phyloP scores from a whole-genome alignment of 2,329 filamentous ascomycete genomes.

The Colletotrichum eleusines region DNA sequence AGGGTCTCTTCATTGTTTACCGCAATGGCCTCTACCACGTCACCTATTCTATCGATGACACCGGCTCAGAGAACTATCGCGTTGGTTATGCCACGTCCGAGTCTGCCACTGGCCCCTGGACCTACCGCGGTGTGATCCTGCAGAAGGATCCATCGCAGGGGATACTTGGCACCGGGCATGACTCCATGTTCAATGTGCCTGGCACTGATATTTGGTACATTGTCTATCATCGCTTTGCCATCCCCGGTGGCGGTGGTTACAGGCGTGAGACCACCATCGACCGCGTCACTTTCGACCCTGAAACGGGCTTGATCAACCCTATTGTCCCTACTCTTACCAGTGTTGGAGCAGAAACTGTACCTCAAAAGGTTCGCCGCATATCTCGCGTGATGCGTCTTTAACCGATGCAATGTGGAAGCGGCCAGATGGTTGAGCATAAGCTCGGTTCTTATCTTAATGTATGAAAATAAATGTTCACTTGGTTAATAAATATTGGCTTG shows the following conservation, averaged over 20 bases:
- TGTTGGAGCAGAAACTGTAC: slow-evolving; percentile 44
- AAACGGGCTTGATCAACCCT: slow-evolving; percentile 53
- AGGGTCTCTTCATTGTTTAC: slow-evolving; percentile 58
- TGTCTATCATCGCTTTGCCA: slow-evolving; percentile 61
- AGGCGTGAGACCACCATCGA: slow-evolving; percentile 59
- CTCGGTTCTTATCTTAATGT: too few relatives aligned
- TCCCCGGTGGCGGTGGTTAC: slow-evolving; percentile 59
- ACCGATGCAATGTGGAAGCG: background rate
- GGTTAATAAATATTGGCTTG: too few relatives aligned
- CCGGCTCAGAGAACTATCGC: slow-evolving; percentile 58
- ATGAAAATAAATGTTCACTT: background rate
- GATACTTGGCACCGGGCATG: slow-evolving; percentile 60
- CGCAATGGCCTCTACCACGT: slow-evolving; percentile 60
- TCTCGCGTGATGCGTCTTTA: slow-evolving; percentile 30
- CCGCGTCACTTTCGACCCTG: slow-evolving; percentile 51
- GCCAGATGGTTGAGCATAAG: background rate
- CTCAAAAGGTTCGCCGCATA: slow-evolving; percentile 16
- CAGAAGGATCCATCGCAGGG: slow-evolving; percentile 55
- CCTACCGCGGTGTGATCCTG: slow-evolving; percentile 58
- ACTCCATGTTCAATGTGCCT: slow-evolving; percentile 60
- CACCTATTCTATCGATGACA: slow-evolving; percentile 63
- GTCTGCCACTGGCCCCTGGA: slow-evolving; percentile 56
- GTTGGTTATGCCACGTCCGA: slow-evolving; percentile 60
- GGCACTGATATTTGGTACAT: slow-evolving; percentile 64
- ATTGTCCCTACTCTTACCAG: slow-evolving; percentile 54